phyloP scores from a whole-genome alignment of 257 asterid species.

The Nyctanthes arbortristis region DNA sequence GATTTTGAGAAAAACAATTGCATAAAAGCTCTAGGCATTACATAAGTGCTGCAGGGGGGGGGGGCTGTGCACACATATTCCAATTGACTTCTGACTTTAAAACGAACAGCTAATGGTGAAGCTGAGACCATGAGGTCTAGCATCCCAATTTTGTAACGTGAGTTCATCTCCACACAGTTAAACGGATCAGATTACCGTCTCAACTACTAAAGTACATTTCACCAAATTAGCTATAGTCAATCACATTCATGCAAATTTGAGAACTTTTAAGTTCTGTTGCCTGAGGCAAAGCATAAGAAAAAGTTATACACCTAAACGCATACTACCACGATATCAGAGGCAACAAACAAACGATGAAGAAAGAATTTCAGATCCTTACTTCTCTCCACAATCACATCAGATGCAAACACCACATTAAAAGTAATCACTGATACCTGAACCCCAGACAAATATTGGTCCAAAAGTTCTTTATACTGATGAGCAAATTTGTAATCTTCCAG shows the following conservation, averaged over 20 bases:
- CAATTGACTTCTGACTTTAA: constrained; percentile 7
- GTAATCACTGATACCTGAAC: constrained; percentile 57
- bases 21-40: too few species aligned
- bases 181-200: neutral
- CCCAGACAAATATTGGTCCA: constrained; percentile 82
- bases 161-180: constrained; percentile 10
- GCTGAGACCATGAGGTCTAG: constrained; percentile 13
- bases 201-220: neutral
- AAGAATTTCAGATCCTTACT: neutral
- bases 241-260: neutral
- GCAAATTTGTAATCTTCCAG: constrained; percentile 63
- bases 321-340: neutral
- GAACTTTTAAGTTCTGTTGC: neutral
- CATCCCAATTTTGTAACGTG: neutral
- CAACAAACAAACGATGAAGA: neutral
- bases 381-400: constrained; percentile 16
- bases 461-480: constrained; percentile 57
- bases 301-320: too few species aligned
- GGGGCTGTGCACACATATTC: too few species aligned
- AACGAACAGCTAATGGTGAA: constrained; percentile 1
- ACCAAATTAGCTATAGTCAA: neutral
- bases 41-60: too few species aligned
- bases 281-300: too few species aligned
- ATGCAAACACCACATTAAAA: constrained; percentile 14
- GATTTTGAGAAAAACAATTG: too few species aligned